A percentile compares a stretch with the other conserved stretches of the same genome.
Evolutionary conservation across 2,329 filamentous ascomycete genomes (phyloP).

Genomic region (Nannizziopsis arthrosporioides): DNA sequence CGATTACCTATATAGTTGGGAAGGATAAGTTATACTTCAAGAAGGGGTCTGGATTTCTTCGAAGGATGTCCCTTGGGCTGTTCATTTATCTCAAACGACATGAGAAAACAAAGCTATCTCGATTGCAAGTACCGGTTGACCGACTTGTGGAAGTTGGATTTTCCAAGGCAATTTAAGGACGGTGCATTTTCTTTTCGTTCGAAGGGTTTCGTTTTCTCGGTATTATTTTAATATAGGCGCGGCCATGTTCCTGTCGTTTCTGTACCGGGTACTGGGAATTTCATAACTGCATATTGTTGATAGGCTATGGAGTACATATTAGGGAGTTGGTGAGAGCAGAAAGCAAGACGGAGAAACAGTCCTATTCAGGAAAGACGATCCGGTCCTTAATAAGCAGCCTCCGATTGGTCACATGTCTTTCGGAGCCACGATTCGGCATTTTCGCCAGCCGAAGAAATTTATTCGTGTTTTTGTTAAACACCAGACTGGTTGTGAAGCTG

Average conservation of each 20-base stretch:
- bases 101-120: slow-evolving; percentile 29
- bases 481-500: too few relatives aligned
- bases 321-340: not conserved
- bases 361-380: not conserved
- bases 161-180: slow-evolving; percentile 27
- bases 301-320: too few relatives aligned
- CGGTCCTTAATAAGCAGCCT: slow-evolving; percentile 5
- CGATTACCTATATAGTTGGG: slow-evolving; percentile 39
- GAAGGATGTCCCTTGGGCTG: slow-evolving; percentile 21
- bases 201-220: not conserved
- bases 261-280: too few relatives aligned
- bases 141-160: slow-evolving; percentile 33
- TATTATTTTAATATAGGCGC: too few relatives aligned
- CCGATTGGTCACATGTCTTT: slow-evolving; percentile 2
- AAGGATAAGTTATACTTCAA: slow-evolving; percentile 32
- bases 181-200: not conserved
- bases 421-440: too few relatives aligned
- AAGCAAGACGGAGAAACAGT: slow-evolving; percentile 9
- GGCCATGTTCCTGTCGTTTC: too few relatives aligned
- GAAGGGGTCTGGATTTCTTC: slow-evolving; percentile 20
- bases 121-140: slow-evolving; percentile 28
- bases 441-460: too few relatives aligned
- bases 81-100: slow-evolving; percentile 33
- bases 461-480: too few relatives aligned
- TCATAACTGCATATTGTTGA: too few relatives aligned